These are phyloP conservation scores for Penicillium macrosclerotiorum DNA, from an alignment of 495 filamentous ascomycete species.

Conservation along the genomic window DNA sequence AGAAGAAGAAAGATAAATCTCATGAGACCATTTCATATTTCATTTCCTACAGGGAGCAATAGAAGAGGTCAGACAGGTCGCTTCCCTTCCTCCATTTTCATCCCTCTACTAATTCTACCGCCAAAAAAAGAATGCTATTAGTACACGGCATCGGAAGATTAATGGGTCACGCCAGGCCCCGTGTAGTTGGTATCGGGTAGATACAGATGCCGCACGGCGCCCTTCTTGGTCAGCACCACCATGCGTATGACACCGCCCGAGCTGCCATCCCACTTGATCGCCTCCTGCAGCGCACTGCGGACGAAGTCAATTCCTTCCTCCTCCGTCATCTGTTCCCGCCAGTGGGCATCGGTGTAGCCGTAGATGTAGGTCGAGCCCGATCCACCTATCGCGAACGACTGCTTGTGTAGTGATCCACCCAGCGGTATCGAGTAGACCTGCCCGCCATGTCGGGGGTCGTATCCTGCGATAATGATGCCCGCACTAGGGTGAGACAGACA, in stretches of 20 bases:
- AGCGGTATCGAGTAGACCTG: constrained; percentile 97
- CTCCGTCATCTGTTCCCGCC: constrained; percentile 94
- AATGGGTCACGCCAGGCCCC: constrained; percentile 54
- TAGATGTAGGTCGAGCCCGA: constrained; percentile 99
- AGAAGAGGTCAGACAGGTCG: too few species aligned
- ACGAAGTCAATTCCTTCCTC: constrained; percentile 90
- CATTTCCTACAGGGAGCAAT: too few species aligned
- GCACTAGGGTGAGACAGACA: constrained; percentile 56
- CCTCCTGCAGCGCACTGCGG: constrained; percentile 83
- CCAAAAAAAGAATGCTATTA: constrained; percentile 17
- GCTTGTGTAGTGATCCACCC: constrained; percentile 96
- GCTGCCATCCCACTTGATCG: constrained; percentile 99
- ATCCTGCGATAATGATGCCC: constrained; percentile 96
- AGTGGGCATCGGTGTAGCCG: constrained; percentile 95
- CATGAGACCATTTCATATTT: constrained; percentile 3
- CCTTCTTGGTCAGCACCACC: constrained; percentile 87
- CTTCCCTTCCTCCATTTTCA: background rate
- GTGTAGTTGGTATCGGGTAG: constrained; percentile 83
- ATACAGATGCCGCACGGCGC: constrained; percentile 87
- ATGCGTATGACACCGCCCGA: constrained; percentile 96
- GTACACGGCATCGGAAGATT: constrained; percentile 23
- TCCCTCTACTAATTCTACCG: constrained; percentile 1
- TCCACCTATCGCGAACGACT: constrained; percentile 91
- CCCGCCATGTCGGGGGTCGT: constrained; percentile 88
- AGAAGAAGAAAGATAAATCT: too few species aligned